phyloP scores from a whole-genome alignment of 495 filamentous ascomycete species.

The Talaromyces proteolyticus region DNA sequence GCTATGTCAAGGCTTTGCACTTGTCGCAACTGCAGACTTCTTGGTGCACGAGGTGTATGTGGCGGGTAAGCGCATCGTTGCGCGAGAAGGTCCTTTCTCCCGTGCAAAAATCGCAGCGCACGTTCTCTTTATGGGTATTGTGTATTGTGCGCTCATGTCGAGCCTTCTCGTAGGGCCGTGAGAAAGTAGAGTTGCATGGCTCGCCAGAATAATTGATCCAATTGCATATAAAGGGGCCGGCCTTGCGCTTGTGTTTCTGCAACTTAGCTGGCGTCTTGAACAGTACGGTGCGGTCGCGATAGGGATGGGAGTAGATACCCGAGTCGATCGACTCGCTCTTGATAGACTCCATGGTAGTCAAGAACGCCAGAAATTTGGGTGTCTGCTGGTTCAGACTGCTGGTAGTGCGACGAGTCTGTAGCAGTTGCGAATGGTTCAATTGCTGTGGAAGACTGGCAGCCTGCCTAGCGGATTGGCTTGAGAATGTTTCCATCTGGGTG shows the following conservation, averaged over 20 bases:
- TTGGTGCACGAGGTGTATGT: slow-evolving; percentile 86
- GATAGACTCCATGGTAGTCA: slow-evolving; percentile 62
- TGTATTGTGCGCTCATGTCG: slow-evolving; percentile 97
- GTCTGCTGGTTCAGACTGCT: slow-evolving; percentile 9
- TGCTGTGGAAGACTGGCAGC: slow-evolving; percentile 29
- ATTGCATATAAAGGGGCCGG: slow-evolving; percentile 84
- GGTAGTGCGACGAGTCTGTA: neutral
- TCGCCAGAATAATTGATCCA: slow-evolving; percentile 93
- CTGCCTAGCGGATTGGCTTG: slow-evolving; percentile 28
- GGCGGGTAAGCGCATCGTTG: slow-evolving; percentile 85
- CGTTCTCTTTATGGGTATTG: slow-evolving; percentile 89
- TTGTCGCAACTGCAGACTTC: slow-evolving; percentile 78
- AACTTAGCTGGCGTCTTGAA: slow-evolving; percentile 83
- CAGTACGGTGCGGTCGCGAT: slow-evolving; percentile 81
- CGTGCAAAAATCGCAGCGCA: slow-evolving; percentile 90
- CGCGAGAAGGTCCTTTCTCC: slow-evolving; percentile 96
- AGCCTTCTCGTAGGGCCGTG: slow-evolving; percentile 95
- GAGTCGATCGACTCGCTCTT: slow-evolving; percentile 55
- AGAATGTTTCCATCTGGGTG: slow-evolving; percentile 34
- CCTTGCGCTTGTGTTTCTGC: slow-evolving; percentile 94
- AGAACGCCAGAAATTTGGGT: slow-evolving; percentile 55
- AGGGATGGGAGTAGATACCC: slow-evolving; percentile 92
- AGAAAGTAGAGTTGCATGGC: slow-evolving; percentile 94
- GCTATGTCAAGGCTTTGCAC: too few species aligned
- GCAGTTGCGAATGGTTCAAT: slow-evolving; percentile 34